These are phyloP conservation scores for Zizania latifolia DNA, from an alignment of 176 grass and related monocot genomes.

Conservation along the genomic window DNA sequence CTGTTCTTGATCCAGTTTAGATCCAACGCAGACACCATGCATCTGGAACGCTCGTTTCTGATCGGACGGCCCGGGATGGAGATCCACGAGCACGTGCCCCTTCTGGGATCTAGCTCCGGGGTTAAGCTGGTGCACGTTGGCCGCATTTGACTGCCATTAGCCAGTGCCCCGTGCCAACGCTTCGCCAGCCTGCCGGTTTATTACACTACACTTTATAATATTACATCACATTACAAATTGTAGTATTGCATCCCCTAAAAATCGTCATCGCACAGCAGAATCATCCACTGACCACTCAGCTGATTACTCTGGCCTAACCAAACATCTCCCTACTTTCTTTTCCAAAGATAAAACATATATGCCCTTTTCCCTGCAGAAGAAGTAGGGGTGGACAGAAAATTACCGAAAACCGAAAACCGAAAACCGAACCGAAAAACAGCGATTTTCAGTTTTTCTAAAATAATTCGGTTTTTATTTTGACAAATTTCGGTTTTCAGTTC, in stretches of 20 bases:
- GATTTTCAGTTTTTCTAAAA: too few relatives aligned
- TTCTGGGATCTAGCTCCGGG: slow-evolving; percentile 14
- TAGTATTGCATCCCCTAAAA: background rate
- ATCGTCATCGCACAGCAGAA: background rate
- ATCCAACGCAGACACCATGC: too few relatives aligned
- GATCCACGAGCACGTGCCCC: slow-evolving; percentile 22
- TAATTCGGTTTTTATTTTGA: too few relatives aligned
- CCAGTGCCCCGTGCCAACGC: background rate
- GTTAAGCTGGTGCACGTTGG: slow-evolving; percentile 25
- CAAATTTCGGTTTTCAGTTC: too few relatives aligned
- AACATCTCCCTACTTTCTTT: background rate
- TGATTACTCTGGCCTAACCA: slow-evolving; percentile 19
- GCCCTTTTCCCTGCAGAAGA: background rate
- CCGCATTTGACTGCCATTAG: slow-evolving; percentile 31
- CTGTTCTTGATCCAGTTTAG: too few relatives aligned
- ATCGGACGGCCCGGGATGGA: background rate
- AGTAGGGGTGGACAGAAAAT: too few relatives aligned
- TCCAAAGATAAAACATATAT: background rate
- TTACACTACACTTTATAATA: too few relatives aligned
- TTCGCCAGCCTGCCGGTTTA: slow-evolving; percentile 21
- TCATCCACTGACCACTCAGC: slow-evolving; percentile 8
- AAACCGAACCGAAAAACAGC: too few relatives aligned
- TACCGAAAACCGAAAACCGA: too few relatives aligned
- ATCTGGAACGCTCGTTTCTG: background rate
- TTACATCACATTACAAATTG: background rate